Percentiles rank a stretch among this genome's conserved stretches.
phyloP scores from a whole-genome alignment of 2,329 filamentous ascomycete genomes.

The Colletotrichum siamense region DNA sequence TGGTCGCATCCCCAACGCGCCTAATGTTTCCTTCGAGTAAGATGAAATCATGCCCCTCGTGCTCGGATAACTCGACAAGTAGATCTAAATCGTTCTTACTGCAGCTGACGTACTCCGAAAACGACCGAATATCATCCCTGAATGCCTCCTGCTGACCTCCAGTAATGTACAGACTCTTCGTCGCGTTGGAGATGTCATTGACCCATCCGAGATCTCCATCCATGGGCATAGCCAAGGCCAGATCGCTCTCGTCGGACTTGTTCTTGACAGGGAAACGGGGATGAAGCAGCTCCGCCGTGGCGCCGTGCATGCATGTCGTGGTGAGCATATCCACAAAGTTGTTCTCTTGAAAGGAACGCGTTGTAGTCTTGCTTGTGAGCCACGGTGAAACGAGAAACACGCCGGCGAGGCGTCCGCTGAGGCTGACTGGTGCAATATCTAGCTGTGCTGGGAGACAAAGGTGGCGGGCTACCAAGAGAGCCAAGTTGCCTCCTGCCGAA shows the following conservation, averaged over 20 bases:
- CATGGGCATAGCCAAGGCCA: conserved; percentile 32
- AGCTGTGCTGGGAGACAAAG: conserved; percentile 34
- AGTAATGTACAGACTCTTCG: conserved; percentile 34
- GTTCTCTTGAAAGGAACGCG: conserved; percentile 31
- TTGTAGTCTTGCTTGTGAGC: conserved; percentile 27
- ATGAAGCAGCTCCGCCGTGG: background rate
- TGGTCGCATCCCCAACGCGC: conserved; percentile 31
- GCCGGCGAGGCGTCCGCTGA: conserved; percentile 32
- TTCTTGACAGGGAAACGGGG: conserved; percentile 14
- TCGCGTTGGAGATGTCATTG: conserved; percentile 25
- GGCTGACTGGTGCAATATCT: conserved; percentile 22
- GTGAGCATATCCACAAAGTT: conserved; percentile 38
- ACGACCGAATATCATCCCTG: conserved; percentile 30
- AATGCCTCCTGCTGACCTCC: conserved; percentile 36
- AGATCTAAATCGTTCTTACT: conserved; percentile 28
- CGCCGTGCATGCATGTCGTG: background rate
- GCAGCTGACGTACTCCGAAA: conserved; percentile 28
- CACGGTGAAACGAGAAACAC: conserved; percentile 38
- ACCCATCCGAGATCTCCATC: conserved; percentile 34
- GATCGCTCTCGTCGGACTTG: conserved; percentile 16
- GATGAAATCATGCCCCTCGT: conserved; percentile 39
- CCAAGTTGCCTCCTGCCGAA: conserved; percentile 41
- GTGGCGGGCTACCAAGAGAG: conserved; percentile 36
- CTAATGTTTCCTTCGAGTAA: conserved; percentile 30
- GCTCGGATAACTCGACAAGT: conserved; percentile 30